Percentiles rank a stretch among this genome's conserved stretches.
phyloP scores from a whole-genome alignment of 73 alveolate genomes.

The Paramecium primaurelia region DNA sequence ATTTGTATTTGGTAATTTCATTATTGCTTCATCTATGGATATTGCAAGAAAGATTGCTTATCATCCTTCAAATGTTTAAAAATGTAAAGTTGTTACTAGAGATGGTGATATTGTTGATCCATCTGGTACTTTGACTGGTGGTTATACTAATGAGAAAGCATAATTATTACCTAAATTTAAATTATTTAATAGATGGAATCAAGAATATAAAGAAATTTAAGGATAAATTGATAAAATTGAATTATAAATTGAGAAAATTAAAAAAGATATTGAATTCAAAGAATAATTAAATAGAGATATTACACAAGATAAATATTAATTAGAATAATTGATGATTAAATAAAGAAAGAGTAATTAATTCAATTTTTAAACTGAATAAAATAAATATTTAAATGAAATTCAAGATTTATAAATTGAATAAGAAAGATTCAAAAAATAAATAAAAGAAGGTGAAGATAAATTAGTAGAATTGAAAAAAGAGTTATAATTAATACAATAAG shows the following conservation, averaged over 20 bases:
- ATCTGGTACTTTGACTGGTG: conserved; percentile 85
- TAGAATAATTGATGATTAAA: conserved; percentile 15
- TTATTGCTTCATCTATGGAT: conserved; percentile 83
- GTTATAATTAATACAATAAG: not conserved
- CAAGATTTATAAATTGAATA: conserved; percentile 66
- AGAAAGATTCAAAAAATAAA: conserved; percentile 62
- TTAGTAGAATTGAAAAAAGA: conserved; percentile 66
- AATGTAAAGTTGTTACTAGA: conserved; percentile 80
- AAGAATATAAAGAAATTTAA: conserved; percentile 1
- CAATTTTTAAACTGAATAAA: conserved; percentile 65
- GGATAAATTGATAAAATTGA: conserved; percentile 16
- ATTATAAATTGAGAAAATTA: not conserved
- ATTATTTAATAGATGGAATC: not conserved
- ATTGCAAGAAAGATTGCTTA: conserved; percentile 88
- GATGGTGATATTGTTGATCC: conserved; percentile 90
- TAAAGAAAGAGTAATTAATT: conserved; percentile 44
- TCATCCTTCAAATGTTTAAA: conserved; percentile 59
- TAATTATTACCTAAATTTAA: conserved; percentile 15
- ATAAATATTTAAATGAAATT: conserved; percentile 56
- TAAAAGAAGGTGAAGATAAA: conserved; percentile 64
- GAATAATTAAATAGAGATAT: conserved; percentile 28
- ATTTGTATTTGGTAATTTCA: conserved; percentile 88
- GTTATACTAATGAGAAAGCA: conserved; percentile 63
- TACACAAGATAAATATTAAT: conserved; percentile 20
- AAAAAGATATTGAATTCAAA: conserved; percentile 4